Evolutionary conservation across 805 yeast genomes (phyloP), one percentile per base, ranked within the genome.

Genomic region (Lipomyces mesembrius): DNA sequence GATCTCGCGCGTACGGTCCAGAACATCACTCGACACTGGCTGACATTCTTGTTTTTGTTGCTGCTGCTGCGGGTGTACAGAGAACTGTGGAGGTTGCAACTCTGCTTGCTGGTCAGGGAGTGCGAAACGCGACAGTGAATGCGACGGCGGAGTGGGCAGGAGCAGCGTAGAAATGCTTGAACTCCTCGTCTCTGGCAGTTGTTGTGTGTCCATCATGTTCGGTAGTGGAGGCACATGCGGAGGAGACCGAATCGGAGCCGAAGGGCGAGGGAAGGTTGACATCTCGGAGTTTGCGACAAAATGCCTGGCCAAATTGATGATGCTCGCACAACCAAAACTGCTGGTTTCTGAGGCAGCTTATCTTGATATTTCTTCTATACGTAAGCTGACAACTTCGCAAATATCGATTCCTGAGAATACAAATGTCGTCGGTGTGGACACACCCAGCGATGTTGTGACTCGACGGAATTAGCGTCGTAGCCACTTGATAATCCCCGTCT

Each of bases 81-180:
- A 8, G 8, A 20, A 22, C 25, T 46, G 7, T 46, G 57, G 39
- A n/a, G 12, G 22, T 56, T 17, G 55, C 46, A 20, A 4, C 46
- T 20, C 37, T 56, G 14, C 17, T 35, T 22, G 37, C 20, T 22
- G 59, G 22, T 43, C 25, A 39, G 49, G 9, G 63, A 22, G 22
- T 11, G 64, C 61, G 20, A 61, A 20, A 35, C 55, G 54, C 9
- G 61, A 20, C 35, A 61, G 55, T 49, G 66, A 25, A 11, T 72
- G 35, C 2, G 69, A 34, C 25, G 49, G 1, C 11, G 9, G 9
- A n/a, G 49, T 6, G 22, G 49, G 49, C 22, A 5, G 49, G 49
- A 43, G 49, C 20, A n/a, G 22, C 3, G 49, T 8, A 8, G 49
- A 43, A 43, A 43, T 43, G 49, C 49, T 17, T n/a, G 20, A n/a